Percentiles rank a stretch among this genome's conserved stretches.
Conservation (phyloP, 139 green algal species). For the Micractinium conductrix region DNA sequence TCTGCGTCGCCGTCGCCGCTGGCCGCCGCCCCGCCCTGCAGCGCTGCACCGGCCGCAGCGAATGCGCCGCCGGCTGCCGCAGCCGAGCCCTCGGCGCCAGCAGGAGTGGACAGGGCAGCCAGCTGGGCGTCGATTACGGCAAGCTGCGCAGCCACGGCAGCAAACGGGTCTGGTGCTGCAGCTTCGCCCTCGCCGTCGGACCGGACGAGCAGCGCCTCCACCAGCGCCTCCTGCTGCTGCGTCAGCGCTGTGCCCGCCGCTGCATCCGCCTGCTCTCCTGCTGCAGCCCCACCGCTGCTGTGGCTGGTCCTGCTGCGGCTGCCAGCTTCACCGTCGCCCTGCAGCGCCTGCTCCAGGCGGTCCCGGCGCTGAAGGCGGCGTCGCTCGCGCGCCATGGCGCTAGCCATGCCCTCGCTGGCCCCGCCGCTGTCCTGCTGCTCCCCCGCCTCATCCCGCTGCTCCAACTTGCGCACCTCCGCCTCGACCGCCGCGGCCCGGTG, state of each 20-base stretch:
- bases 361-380: not conserved
- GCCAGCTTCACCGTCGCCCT: not conserved
- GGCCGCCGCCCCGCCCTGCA: not conserved
- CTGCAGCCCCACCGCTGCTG: not conserved
- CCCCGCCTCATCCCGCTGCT: not conserved
- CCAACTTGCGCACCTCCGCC: not conserved
- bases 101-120: not conserved
- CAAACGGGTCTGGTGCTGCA: constrained; percentile 5
- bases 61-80: no score
- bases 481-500: not conserved
- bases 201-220: constrained; percentile 1
- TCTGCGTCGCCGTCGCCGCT: no score
- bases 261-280: not conserved
- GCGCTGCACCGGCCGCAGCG: not conserved
- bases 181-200: not conserved
- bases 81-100: no score
- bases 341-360: not conserved
- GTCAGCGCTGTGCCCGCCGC: not conserved
- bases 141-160: not conserved
- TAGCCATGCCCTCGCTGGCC: not conserved
- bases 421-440: not conserved
- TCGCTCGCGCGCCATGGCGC: not conserved
- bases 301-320: no score
- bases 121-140: constrained; percentile 7
- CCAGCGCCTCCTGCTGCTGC: not conserved